Percentiles rank a stretch among this genome's conserved stretches.
These are phyloP conservation scores for Usnea hakonensis DNA, from an alignment of 495 filamentous ascomycete species.

Conservation along the genomic window DNA sequence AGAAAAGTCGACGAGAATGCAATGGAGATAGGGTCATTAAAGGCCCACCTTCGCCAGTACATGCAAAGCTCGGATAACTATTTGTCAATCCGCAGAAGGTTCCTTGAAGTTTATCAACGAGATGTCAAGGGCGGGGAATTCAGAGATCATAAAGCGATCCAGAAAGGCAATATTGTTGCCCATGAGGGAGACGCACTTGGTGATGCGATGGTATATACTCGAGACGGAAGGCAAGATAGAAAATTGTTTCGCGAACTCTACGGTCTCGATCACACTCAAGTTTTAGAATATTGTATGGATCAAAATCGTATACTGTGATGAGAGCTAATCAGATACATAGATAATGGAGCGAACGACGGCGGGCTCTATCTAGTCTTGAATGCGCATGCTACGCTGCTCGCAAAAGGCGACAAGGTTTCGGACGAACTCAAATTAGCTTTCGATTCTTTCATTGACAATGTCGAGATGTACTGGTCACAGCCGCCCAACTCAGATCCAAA, in stretches of 20 bases:
- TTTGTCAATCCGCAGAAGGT: neutral
- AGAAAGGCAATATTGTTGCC: neutral
- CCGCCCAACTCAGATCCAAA: neutral
- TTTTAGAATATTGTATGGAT: conserved; percentile 4
- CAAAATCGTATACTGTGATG: neutral
- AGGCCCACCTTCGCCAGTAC: neutral
- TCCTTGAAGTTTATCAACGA: neutral
- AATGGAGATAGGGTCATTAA: neutral
- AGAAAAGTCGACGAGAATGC: neutral
- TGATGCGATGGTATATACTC: neutral
- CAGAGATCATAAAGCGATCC: neutral
- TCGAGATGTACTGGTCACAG: neutral
- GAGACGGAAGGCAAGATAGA: neutral
- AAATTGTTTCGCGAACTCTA: neutral
- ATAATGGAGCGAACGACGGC: neutral
- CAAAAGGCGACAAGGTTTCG: neutral
- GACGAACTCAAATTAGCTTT: neutral
- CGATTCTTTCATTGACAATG: neutral
- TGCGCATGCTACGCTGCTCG: conserved; percentile 2
- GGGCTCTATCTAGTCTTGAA: conserved; percentile 1
- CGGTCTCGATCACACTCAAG: neutral
- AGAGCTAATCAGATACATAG: conserved; percentile 8
- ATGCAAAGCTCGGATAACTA: neutral
- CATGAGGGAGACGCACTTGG: neutral
- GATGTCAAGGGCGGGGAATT: neutral